These are phyloP conservation scores for Diaporthe nobilis DNA, from an alignment of 2,329 filamentous ascomycete genomes.

Conservation along the genomic window DNA sequence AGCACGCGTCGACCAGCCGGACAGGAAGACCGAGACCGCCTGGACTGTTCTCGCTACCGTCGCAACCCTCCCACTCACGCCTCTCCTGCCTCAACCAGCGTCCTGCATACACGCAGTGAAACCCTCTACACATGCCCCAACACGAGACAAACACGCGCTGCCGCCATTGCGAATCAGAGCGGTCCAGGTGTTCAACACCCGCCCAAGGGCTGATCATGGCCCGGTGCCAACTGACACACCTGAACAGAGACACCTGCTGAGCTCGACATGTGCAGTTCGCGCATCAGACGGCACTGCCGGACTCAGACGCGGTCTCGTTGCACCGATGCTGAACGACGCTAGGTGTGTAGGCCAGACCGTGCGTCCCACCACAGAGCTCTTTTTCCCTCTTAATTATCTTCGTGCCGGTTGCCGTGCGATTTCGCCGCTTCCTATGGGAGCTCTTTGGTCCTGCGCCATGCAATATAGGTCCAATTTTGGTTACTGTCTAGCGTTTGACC, in stretches of 20 bases:
- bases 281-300: constrained; percentile 36
- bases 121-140: constrained; percentile 36
- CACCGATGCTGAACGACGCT: background rate
- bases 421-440: constrained; percentile 8
- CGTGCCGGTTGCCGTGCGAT: background rate
- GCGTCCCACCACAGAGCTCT: constrained; percentile 8
- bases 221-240: constrained; percentile 17
- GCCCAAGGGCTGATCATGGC: constrained; percentile 37
- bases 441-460: background rate
- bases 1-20: constrained; percentile 17
- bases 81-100: constrained; percentile 20
- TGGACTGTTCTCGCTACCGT: background rate
- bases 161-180: constrained; percentile 27
- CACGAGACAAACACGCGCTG: constrained; percentile 31
- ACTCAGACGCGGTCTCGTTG: background rate
- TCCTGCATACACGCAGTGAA: constrained; percentile 34
- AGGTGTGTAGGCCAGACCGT: background rate
- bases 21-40: background rate
- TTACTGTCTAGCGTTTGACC: background rate
- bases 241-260: constrained; percentile 11
- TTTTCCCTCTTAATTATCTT: background rate
- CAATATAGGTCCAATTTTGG: background rate
- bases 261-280: background rate
- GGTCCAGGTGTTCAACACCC: background rate
- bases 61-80: constrained; percentile 7